A percentile compares a stretch with the other conserved stretches of the same genome.
These are phyloP conservation scores for Backusella circina DNA, from an alignment of 192 early-diverging fungal genomes.

Conservation along the genomic window DNA sequence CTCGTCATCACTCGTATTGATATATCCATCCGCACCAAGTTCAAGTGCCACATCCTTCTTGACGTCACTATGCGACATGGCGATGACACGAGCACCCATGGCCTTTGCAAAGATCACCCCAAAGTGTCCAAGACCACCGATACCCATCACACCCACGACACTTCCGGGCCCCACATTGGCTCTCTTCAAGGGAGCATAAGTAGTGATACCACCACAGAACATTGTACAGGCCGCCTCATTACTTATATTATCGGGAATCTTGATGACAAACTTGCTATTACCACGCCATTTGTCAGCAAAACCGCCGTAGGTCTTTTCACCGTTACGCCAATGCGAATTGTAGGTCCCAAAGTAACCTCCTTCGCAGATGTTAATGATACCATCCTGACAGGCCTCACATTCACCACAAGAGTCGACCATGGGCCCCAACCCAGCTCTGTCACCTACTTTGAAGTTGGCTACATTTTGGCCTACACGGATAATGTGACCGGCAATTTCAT, in stretches of 20 bases:
- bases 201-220: slow-evolving; percentile 78
- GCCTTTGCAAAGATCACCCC: slow-evolving; percentile 54
- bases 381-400: slow-evolving; percentile 35
- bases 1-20: slow-evolving; percentile 7
- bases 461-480: slow-evolving; percentile 29
- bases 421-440: slow-evolving; percentile 56
- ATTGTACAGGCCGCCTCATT: slow-evolving; percentile 59
- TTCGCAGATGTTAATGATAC: slow-evolving; percentile 36
- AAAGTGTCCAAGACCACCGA: slow-evolving; percentile 62
- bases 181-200: slow-evolving; percentile 47
- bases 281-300: slow-evolving; percentile 43
- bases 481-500: slow-evolving; percentile 48
- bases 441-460: slow-evolving; percentile 30
- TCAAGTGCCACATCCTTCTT: slow-evolving; percentile 51
- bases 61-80: slow-evolving; percentile 46
- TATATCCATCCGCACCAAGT: slow-evolving; percentile 55
- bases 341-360: slow-evolving; percentile 46
- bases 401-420: slow-evolving; percentile 55
- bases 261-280: slow-evolving; percentile 53
- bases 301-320: slow-evolving; percentile 37
- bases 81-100: slow-evolving; percentile 44
- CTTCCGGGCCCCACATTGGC: slow-evolving; percentile 37
- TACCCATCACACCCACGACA: slow-evolving; percentile 53
- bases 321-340: slow-evolving; percentile 32
- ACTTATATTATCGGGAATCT: slow-evolving; percentile 44